Conservation (phyloP, 345 rosid species). For the Clarkia xantiana region DNA sequence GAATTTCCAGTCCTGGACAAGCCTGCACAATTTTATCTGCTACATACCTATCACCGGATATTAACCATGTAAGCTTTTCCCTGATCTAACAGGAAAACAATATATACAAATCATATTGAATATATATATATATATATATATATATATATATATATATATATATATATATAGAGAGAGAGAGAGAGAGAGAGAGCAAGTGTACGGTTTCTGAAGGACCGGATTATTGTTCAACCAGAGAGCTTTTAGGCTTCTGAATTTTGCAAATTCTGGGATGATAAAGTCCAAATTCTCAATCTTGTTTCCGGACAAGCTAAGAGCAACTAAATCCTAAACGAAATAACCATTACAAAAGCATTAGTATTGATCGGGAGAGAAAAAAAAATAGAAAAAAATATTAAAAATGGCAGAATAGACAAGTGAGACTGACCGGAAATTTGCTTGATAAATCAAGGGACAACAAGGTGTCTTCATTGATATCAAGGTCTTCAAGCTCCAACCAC, state of each 20-base stretch:
- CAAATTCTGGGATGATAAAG: conserved; percentile 42
- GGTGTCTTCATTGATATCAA: conserved; percentile 45
- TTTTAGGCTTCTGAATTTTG: conserved; percentile 46
- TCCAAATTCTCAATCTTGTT: conserved; percentile 55
- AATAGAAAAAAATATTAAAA: background rate
- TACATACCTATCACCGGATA: conserved; percentile 34
- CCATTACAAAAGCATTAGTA: background rate
- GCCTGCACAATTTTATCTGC: conserved; percentile 36
- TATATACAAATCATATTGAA: background rate
- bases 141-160: no score
- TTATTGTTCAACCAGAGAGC: conserved; percentile 84
- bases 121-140: no score
- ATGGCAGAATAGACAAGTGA: background rate
- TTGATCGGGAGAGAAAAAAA: background rate
- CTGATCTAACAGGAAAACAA: background rate
- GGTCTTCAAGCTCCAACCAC: conserved; percentile 87
- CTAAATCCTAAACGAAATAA: conserved; percentile 38
- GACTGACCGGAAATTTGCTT: conserved; percentile 44
- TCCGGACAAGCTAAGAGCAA: conserved; percentile 66
- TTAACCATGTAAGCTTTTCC: conserved; percentile 10
- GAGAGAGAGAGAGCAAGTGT: conserved; percentile 1
- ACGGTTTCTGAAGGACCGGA: conserved; percentile 51
- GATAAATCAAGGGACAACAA: conserved; percentile 41
- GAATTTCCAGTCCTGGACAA: conserved; percentile 65
- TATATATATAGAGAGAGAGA: no score